These are phyloP conservation scores for Geranomyces michiganensis DNA, from an alignment of 192 early-diverging fungal species.

Conservation along the genomic window DNA sequence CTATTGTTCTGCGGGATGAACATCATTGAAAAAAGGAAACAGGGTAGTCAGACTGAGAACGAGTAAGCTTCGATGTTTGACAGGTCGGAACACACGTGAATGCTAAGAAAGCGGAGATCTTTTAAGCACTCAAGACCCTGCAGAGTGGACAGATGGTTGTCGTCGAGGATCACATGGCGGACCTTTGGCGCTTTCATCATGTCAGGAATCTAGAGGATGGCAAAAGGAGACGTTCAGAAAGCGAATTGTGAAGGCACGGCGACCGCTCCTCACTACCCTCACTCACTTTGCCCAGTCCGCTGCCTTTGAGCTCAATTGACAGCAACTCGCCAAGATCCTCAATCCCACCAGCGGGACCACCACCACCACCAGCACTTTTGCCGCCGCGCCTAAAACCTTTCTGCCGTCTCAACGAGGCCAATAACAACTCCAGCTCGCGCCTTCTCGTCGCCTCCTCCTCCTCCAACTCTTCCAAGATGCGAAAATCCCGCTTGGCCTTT, in stretches of 20 bases:
- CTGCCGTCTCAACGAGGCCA: conserved; percentile 14
- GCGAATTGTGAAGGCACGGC: too few relatives aligned
- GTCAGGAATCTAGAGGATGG: conserved; percentile 26
- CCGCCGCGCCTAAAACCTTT: background rate
- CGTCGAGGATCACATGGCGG: conserved; percentile 28
- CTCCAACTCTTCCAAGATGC: conserved; percentile 13
- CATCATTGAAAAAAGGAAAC: too few relatives aligned
- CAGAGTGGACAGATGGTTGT: conserved; percentile 21
- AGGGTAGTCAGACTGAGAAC: too few relatives aligned
- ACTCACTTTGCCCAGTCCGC: conserved; percentile 11
- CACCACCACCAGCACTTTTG: too few relatives aligned
- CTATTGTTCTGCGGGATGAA: conserved; percentile 34
- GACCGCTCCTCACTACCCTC: background rate
- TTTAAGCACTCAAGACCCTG: conserved; percentile 28
- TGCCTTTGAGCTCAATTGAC: conserved; percentile 18
- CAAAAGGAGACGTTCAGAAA: too few relatives aligned
- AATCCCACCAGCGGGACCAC: background rate
- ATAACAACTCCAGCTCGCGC: conserved; percentile 22
- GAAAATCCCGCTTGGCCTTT: conserved; percentile 10
- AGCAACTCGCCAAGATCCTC: conserved; percentile 18
- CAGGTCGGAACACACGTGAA: conserved; percentile 11
- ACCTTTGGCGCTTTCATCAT: conserved; percentile 19
- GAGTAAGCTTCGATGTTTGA: background rate
- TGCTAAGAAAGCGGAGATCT: conserved; percentile 27
- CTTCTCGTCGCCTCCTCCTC: conserved; percentile 17